Evolutionary conservation across 768 basidiomycete species (phyloP).

Genomic region (Chalciporus piperatus): DNA sequence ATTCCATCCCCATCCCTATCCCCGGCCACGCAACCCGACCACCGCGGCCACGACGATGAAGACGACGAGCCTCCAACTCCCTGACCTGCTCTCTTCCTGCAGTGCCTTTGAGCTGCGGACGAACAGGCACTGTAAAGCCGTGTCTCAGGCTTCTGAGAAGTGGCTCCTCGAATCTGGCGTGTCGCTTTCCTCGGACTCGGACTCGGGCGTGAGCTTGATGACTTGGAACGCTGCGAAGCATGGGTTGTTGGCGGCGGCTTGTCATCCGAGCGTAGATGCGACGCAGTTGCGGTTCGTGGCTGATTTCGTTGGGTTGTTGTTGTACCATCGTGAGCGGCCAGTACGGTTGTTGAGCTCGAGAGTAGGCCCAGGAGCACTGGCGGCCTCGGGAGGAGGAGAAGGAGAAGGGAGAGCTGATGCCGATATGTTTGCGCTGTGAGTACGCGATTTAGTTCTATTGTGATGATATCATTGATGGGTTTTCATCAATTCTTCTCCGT

Average conservation of each 20-base stretch:
- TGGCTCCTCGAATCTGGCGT: slow-evolving; percentile 26
- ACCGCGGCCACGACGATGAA: slow-evolving; percentile 7
- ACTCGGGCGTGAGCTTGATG: too few species aligned
- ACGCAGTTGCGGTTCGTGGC: slow-evolving; percentile 52
- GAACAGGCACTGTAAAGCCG: slow-evolving; percentile 27
- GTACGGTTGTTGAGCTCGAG: slow-evolving; percentile 10
- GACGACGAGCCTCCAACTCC: slow-evolving; percentile 27
- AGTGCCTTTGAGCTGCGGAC: slow-evolving; percentile 24
- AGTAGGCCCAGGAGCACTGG: too few species aligned
- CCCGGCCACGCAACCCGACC: neutral
- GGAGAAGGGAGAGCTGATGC: too few species aligned
- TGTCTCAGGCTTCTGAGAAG: slow-evolving; percentile 28
- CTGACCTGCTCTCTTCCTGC: slow-evolving; percentile 27
- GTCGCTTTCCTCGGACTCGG: slow-evolving; percentile 13
- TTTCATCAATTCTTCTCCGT: neutral
- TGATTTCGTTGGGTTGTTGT: slow-evolving; percentile 47
- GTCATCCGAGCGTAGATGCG: slow-evolving; percentile 56
- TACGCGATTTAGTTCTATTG: neutral
- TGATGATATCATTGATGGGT: slow-evolving; percentile 10
- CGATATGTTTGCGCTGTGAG: slow-evolving; percentile 23
- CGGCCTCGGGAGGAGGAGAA: neutral
- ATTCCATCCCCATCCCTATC: neutral
- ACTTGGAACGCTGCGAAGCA: slow-evolving; percentile 33
- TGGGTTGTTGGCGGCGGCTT: slow-evolving; percentile 56
- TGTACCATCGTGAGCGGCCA: slow-evolving; percentile 35